Conservation (phyloP, 352 stramenopile genomes). For the Globisporangium ultimum region DNA sequence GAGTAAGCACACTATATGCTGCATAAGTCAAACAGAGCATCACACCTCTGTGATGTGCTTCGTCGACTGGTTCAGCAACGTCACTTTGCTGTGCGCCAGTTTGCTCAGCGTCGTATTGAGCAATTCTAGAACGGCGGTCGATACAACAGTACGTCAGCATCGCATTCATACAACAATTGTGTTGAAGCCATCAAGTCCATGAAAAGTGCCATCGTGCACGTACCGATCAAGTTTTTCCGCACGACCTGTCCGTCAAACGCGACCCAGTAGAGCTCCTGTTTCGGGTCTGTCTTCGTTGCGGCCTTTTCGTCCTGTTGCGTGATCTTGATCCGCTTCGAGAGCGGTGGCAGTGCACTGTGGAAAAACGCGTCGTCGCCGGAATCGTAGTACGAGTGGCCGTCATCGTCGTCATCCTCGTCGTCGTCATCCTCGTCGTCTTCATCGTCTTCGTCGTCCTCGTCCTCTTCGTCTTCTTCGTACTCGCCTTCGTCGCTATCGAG, state of each 20-base stretch:
- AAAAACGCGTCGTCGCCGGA: constrained; percentile 48
- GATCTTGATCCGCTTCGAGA: constrained; percentile 55
- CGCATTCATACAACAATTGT: background rate
- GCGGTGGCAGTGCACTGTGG: constrained; percentile 18
- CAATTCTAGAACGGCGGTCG: constrained; percentile 15
- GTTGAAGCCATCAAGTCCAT: no score
- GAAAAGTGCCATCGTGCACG: background rate
- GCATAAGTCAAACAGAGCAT: background rate
- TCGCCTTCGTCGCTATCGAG: constrained; percentile 13
- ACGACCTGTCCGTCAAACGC: constrained; percentile 61
- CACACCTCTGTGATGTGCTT: constrained; percentile 17
- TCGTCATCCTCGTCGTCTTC: constrained; percentile 49
- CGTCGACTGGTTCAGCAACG: constrained; percentile 26
- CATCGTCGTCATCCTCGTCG: constrained; percentile 1
- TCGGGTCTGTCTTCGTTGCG: constrained; percentile 14
- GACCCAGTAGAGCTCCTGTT: constrained; percentile 60
- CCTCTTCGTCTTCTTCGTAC: constrained; percentile 16
- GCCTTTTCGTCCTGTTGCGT: constrained; percentile 18
- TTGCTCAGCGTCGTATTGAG: constrained; percentile 44
- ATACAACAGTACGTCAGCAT: constrained; percentile 8
- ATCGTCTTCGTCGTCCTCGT: constrained; percentile 45
- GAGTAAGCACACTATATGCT: background rate
- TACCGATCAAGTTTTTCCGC: constrained; percentile 76
- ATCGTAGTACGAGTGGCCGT: constrained; percentile 48
- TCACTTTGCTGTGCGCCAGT: constrained; percentile 26